These are phyloP conservation scores for Blastobotrys buckinghamii DNA, from an alignment of 1,139 yeast species.

Conservation along the genomic window DNA sequence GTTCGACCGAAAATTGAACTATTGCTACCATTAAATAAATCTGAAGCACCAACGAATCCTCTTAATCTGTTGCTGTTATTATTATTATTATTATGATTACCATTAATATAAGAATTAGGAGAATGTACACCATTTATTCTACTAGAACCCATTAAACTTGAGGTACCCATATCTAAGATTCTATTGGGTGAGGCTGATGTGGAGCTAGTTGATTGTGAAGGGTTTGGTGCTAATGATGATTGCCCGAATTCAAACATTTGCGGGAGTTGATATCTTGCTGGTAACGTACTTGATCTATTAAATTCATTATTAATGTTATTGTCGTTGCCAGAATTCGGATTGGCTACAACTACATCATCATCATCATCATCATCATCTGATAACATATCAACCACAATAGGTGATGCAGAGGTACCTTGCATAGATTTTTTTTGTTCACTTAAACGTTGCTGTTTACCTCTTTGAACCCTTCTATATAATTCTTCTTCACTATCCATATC, in stretches of 20 bases:
- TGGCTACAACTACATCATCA: not conserved
- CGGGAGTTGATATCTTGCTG: not conserved
- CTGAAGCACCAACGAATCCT: no score
- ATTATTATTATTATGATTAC: not conserved
- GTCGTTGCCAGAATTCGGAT: not conserved
- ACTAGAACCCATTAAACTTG: no score
- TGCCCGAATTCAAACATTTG: constrained; percentile 3
- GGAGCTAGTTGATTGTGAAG: no score
- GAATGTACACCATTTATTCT: no score
- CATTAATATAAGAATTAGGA: no score
- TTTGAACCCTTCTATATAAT: constrained; percentile 5
- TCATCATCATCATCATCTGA: constrained; percentile 12
- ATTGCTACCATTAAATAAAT: constrained; percentile 1
- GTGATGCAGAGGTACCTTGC: constrained; percentile 9
- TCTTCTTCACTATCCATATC: constrained; percentile 12
- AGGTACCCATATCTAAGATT: no score
- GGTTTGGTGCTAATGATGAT: not conserved
- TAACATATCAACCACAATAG: constrained; percentile 10
- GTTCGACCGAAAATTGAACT: not conserved
- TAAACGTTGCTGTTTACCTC: not conserved
- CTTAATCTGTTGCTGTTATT: no score
- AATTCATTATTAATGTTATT: not conserved
- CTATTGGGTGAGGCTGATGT: no score
- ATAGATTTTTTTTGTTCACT: not conserved
- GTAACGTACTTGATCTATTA: not conserved